A percentile compares a stretch with the other conserved stretches of the same genome.
These are phyloP conservation scores for Podospora bellae-mahoneyi DNA, from an alignment of 495 filamentous ascomycete species.

Conservation along the genomic window DNA sequence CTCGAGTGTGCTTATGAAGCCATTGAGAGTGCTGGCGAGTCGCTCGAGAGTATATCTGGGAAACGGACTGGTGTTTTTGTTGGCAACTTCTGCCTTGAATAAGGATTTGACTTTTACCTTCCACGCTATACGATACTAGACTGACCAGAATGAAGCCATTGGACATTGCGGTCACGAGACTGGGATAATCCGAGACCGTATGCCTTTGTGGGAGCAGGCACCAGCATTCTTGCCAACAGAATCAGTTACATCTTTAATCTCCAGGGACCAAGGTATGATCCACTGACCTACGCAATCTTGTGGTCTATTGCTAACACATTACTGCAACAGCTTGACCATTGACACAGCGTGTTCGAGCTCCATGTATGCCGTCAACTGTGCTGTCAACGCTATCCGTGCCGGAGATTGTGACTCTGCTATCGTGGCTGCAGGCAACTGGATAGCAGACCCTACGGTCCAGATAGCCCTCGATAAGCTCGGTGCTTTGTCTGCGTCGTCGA, in stretches of 20 bases:
- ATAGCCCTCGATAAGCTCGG: neutral
- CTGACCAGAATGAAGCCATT: neutral
- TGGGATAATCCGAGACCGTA: neutral
- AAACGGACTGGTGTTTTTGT: neutral
- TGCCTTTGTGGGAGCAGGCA: neutral
- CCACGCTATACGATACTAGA: too few species aligned
- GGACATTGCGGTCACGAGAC: neutral
- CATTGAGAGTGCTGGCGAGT: neutral
- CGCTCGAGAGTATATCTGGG: neutral
- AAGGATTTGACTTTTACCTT: too few species aligned
- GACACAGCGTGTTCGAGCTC: constrained; percentile 56
- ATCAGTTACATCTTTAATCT: constrained; percentile 51
- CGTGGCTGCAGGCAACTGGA: constrained; percentile 35
- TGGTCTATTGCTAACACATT: neutral
- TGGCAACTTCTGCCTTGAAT: neutral
- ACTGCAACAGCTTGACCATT: constrained; percentile 41
- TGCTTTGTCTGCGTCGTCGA: constrained; percentile 34
- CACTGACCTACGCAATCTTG: neutral
- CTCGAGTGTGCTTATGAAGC: neutral
- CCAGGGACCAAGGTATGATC: constrained; percentile 27
- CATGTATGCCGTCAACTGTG: constrained; percentile 50
- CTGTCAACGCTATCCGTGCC: constrained; percentile 43
- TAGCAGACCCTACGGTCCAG: constrained; percentile 28
- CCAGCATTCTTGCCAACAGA: constrained; percentile 47
- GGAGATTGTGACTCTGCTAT: constrained; percentile 38